Conservation (phyloP, 176 grass and related monocot species). For the Aegilops sharonensis region DNA sequence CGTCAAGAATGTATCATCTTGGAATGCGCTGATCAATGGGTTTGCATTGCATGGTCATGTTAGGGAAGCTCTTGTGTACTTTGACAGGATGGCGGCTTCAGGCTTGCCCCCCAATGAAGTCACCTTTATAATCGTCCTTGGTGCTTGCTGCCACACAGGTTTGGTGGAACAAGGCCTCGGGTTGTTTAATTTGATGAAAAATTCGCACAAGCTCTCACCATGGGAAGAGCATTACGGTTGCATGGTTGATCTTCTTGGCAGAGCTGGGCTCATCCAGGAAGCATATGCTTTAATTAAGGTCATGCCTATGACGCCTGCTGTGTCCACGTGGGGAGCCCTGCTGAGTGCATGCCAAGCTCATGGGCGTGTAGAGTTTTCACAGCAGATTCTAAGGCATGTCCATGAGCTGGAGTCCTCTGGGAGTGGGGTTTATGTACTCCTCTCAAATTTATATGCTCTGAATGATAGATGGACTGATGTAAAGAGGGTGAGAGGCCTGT, state of each 20-base stretch:
- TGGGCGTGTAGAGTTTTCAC: conserved; percentile 31
- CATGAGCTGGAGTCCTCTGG: conserved; percentile 38
- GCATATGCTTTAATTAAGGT: conserved; percentile 37
- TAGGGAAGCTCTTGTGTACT: conserved; percentile 26
- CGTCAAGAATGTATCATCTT: conserved; percentile 45
- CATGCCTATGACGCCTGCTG: conserved; percentile 42
- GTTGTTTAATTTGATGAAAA: conserved; percentile 37
- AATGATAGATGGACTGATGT: conserved; percentile 48
- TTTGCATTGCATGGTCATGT: conserved; percentile 40
- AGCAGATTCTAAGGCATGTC: conserved; percentile 40
- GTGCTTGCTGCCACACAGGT: conserved; percentile 48
- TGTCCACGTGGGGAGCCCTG: conserved; percentile 45
- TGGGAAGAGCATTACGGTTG: conserved; percentile 56
- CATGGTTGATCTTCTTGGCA: conserved; percentile 57
- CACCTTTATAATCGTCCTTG: conserved; percentile 36
- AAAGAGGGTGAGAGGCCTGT: conserved; percentile 33
- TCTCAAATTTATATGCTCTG: conserved; percentile 50
- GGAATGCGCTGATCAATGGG: conserved; percentile 54
- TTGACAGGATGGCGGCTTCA: conserved; percentile 39
- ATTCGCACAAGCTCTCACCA: conserved; percentile 29
- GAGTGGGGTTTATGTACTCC: conserved; percentile 43
- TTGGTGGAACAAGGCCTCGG: conserved; percentile 40
- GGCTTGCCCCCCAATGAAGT: conserved; percentile 43
- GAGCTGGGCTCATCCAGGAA: conserved; percentile 46
- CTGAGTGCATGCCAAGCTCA: conserved; percentile 45